Evolutionary conservation across 805 yeast species (phyloP), one percentile per base, ranked within the genome.

Genomic region (Candida berthetii): DNA sequence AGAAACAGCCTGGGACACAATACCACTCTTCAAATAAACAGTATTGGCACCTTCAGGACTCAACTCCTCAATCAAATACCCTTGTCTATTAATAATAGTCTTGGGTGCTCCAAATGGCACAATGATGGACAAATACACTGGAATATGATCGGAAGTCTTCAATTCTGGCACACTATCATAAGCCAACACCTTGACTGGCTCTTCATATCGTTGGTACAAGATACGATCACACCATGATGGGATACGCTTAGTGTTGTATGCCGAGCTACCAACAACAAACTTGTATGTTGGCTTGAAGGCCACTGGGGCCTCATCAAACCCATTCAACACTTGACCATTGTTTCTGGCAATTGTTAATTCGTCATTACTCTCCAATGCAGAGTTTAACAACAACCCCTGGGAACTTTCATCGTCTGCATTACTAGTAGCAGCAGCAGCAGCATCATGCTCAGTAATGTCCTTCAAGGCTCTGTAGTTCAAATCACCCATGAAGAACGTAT

Each of bases 201-300:
- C 41, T 7, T 56, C 49, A 43, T 80, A 76, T 2, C 67, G 55
- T 42, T 74, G 73, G 52, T 66, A 86, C 36, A 90, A 57, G 6
- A 90, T 75, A 40, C 98, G 64, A 57, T 90, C 98, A 61, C 96
- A 89, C 95, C 96, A 90, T 7, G 95, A 82, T 0, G 96, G 95
- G 1, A 66, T 64, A 42, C 96, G 68, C 48, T 78, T 80, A 2
- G 57, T 34, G 45, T 76, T 74, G 57, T 76, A 85, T 9, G 63
- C 60, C n/a, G 71, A 69, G 0, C 80, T 68, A 27, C 76, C 73
- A 2, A 71, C 44, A 39, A 61, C 58, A 57, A 68, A 85, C 61
- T 90, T 90, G 66, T 83, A 90, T 0, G 95, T 85, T 10, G 96
- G 96, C n/a, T 65, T 66, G 57, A 90, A 90, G 0, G 52, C 50